Base-by-base conservation (phyloP, 1,284 basidiomycete genomes). In the Trametes versicolor region DNA sequence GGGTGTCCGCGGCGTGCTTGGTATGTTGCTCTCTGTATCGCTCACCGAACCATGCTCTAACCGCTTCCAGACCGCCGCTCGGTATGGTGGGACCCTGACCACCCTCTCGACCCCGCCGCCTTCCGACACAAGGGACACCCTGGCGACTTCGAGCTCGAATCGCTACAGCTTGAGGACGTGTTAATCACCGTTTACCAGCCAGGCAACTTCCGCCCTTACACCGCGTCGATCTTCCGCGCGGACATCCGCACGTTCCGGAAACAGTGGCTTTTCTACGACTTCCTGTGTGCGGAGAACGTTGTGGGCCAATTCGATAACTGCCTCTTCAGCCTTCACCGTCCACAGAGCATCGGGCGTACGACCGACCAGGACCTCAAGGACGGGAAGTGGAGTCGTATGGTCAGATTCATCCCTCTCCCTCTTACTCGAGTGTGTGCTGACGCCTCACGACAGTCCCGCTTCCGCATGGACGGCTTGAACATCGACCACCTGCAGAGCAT, bases 291-390 rank as follows among this genome's bases (percentile, higher is more conserved):
- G 0, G 96, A 99, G 71, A 94, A 92, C 63, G 94, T 99, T 62
- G 97, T 98, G 4, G 97, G 97, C 0, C 98, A 99, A 76, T 94
- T 97, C 70, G 97, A 99, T 76, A 98, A 98, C 73, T 99, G 98
- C 74, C 76, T 99, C 17, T 98, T 99, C 82, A 98, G 96, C 74
- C 77, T 99, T 68, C 97, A 99, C 77, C 95, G 93, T 76, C 97
- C 97, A 9, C 97, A 99, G 79, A 97, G 94, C 76, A 95, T 99
- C 56, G 95, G 96, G 5, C 85, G 94, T 67, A 97, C 94, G 5
- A 94, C 89, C 52, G 92, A 94, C 68, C 91, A 90, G 73, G 93
- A 97, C 68, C 79, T 92, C 52, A 89, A 89, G 73, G 93, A 95
- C 71, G 87, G 89, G 19, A 86, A 92, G 65, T 96, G 93, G 90